A percentile compares a stretch with the other conserved stretches of the same genome.
Evolutionary conservation across 169 alveolate species (phyloP).

Genomic region (Plasmodium chabaudi): DNA sequence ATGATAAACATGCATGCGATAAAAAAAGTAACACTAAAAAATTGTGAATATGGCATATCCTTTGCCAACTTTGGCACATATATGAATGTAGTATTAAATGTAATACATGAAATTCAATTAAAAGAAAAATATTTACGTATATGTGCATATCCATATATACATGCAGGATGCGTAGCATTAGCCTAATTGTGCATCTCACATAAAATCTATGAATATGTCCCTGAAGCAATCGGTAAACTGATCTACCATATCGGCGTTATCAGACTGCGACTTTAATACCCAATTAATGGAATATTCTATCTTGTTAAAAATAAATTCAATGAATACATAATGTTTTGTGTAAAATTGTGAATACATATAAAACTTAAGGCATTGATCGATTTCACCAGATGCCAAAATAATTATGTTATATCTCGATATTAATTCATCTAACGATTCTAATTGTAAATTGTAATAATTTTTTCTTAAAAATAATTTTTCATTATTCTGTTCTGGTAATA

Average conservation of each 20-base stretch:
- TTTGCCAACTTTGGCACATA: no score
- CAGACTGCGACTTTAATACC: constrained; percentile 55
- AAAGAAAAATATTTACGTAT: neutral
- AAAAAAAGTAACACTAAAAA: no score
- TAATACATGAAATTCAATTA: neutral
- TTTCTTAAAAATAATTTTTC: constrained; percentile 75
- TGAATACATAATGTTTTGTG: constrained; percentile 69
- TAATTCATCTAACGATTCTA: constrained; percentile 71
- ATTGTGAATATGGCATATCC: no score
- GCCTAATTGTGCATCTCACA: constrained; percentile 12
- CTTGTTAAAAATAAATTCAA: constrained; percentile 72
- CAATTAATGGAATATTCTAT: constrained; percentile 65
- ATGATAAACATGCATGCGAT: no score
- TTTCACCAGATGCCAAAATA: constrained; percentile 75
- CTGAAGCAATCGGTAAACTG: constrained; percentile 67
- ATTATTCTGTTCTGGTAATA: constrained; percentile 68
- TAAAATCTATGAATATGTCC: constrained; percentile 69
- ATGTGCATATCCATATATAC: neutral
- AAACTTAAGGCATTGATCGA: constrained; percentile 62
- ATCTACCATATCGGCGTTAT: constrained; percentile 28
- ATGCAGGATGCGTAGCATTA: neutral
- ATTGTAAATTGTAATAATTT: constrained; percentile 57
- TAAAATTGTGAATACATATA: constrained; percentile 74
- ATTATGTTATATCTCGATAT: constrained; percentile 69
- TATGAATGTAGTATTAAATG: no score